phyloP scores from a whole-genome alignment of 2,329 filamentous ascomycete species.

The Colletotrichum ledebouriae region DNA sequence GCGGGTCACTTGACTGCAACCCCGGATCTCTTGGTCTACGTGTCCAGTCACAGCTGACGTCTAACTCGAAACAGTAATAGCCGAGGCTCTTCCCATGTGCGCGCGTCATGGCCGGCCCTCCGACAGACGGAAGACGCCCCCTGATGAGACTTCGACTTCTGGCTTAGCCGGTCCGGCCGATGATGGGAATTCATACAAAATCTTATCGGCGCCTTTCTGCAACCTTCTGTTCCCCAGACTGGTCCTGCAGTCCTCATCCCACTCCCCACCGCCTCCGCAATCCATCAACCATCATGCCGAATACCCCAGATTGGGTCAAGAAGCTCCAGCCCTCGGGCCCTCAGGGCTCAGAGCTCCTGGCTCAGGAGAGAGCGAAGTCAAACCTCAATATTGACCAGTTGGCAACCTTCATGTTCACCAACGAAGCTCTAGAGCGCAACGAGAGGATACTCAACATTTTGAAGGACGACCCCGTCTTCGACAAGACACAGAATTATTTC shows the following conservation, averaged over 20 bases:
- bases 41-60: conserved; percentile 2
- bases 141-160: conserved; percentile 29
- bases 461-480: conserved; percentile 76
- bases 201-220: conserved; percentile 3
- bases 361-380: conserved; percentile 76
- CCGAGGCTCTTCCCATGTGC: conserved; percentile 30
- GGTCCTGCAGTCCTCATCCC: conserved; percentile 8
- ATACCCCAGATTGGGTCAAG: conserved; percentile 45
- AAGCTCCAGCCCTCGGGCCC: conserved; percentile 63
- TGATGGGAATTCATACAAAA: conserved; percentile 29
- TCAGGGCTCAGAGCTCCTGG: conserved; percentile 77
- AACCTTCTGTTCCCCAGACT: conserved; percentile 4
- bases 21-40: conserved; percentile 18
- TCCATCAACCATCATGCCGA: conserved; percentile 32
- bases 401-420: conserved; percentile 77
- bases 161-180: conserved; percentile 16
- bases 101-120: conserved; percentile 33
- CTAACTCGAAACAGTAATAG: conserved; percentile 35
- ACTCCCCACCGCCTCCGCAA: conserved; percentile 16
- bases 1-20: conserved; percentile 12
- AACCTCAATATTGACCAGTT: conserved; percentile 77
- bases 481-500: conserved; percentile 85
- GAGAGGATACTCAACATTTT: conserved; percentile 74
- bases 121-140: conserved; percentile 31
- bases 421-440: conserved; percentile 72